Base-by-base conservation (phyloP, 108 stramenopile species). In the Skeletonema marinoi region DNA sequence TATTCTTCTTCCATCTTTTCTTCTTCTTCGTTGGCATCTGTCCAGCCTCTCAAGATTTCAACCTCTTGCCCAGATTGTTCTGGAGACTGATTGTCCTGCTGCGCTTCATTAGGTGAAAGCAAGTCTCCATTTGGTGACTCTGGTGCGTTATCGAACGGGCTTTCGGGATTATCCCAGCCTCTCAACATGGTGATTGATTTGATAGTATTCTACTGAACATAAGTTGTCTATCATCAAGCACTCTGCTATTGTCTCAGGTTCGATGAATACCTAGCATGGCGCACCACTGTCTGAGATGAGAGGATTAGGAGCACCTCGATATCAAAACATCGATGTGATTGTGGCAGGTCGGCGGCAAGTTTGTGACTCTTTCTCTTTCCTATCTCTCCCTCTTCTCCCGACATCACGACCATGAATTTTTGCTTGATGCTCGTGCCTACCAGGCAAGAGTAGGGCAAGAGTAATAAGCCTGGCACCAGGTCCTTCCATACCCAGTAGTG, bases 1-100 rank as follows among this genome's bases (percentile, higher is more conserved):
- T n/a, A n/a, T n/a, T 78, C 82, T 60, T 61, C 48, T 54, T 56
- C 33, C 56, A 32, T 36, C 3, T 56, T 2, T 29, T 56, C 54
- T 1, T 56, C 54, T 56, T 19, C 17, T 50, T 50, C 21, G 54
- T 25, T 25, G 29, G 54, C 25, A 25, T 9, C 54, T 9, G 21
- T 7, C 54, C 54, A 56, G 9, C 7, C 54, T 56, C 54, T 29
- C 4, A 56, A 29, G 21, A 56, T 56, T 25, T 6, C 54, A 10
- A 9, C 54, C 25, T 56, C 54, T 19, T 56, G 3, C 8, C 54
- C 54, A 19, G 54, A 56, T 56, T 56, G 21, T 8, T 29, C 25
- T 25, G 3, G 54, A 19, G 14, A n/a, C 25, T 10, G 25, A 21
- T 56, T n/a, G 6, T 56, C 54, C 25, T 25, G 25, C 5, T 9